Base-by-base conservation (phyloP, 768 basidiomycete species). In the Xerocomellus amylosporus region DNA sequence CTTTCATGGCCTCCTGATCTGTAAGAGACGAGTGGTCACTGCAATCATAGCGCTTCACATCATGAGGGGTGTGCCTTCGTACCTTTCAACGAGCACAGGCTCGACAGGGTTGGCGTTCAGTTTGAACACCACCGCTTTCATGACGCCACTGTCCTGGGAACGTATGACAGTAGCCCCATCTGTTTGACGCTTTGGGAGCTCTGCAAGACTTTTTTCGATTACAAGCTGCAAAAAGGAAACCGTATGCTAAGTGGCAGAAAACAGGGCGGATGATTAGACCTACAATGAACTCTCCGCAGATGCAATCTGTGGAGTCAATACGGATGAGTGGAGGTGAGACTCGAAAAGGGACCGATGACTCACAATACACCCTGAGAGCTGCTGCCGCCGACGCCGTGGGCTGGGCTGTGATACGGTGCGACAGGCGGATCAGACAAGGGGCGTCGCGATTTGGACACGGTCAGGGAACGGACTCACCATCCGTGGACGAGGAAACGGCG, bases 271-370 rank as follows among this genome's bases (percentile, higher is more conserved):
- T 17, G 22, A 44, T 19, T 31, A 43, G n/a, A 78, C 86, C 63
- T 70, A 88, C 89, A 65, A 91, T 84, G 63, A 90, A 91, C 71
- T 92, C 90, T 68, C 90, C 89, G 70, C 90, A 93, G 54, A 93
- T 85, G 65, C 90, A 93, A 69, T 92, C 89, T 91, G 66, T 54
- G 46, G 58, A 50, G 55, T 50, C 57, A 58, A 61, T 51, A 51
- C 49, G 46, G 49, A 58, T 61, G 37, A 52, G 52, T 30, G 44
- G 15, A 47, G 41, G 40, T 48, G 17, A 43, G 44, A 53, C 43
- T n/a, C 26, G 33, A 51, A 55, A 57, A 54, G 36, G 51, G 46
- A 42, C 43, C 24, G 37, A 47, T 46, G 51, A 74, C 85, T 71
- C 70, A 90, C 89, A 92, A 69, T 93, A 92, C 49, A 91, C 87